phyloP scores from a whole-genome alignment of 495 filamentous ascomycete species.

The Aspergillus nanangensis region DNA sequence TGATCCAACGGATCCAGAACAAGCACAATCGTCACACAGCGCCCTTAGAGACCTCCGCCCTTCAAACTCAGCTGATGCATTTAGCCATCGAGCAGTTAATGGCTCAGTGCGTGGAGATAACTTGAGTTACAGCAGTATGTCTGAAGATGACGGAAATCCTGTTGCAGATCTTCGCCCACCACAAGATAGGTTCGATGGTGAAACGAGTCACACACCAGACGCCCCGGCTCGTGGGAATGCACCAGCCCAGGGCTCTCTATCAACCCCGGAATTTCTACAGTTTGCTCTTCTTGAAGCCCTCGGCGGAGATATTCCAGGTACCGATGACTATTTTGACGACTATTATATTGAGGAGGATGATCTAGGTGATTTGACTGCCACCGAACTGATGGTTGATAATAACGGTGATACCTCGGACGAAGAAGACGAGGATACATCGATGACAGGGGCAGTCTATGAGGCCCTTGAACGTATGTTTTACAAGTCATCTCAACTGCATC shows the following conservation, averaged over 20 bases:
- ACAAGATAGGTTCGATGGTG: no score
- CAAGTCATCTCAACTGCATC: slow-evolving; percentile 3
- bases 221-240: no score
- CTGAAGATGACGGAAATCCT: slow-evolving; percentile 11
- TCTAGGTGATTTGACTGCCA: slow-evolving; percentile 8
- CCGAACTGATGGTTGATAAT: slow-evolving; percentile 9
- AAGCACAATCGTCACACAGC: background rate
- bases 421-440: slow-evolving; percentile 7
- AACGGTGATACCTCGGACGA: slow-evolving; percentile 7
- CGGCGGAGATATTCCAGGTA: slow-evolving; percentile 13
- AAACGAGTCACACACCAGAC: no score
- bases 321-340: slow-evolving; percentile 18
- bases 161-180: no score
- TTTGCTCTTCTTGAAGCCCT: slow-evolving; percentile 18
- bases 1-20: background rate
- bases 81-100: slow-evolving; percentile 17
- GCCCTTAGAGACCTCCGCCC: slow-evolving; percentile 6
- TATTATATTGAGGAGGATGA: slow-evolving; percentile 20
- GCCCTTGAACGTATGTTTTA: slow-evolving; percentile 16
- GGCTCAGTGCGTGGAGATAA: slow-evolving; percentile 16
- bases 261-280: slow-evolving; percentile 17
- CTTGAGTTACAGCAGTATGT: slow-evolving; percentile 9
- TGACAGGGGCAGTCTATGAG: slow-evolving; percentile 9
- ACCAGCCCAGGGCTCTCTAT: slow-evolving; percentile 8
- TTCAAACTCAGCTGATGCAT: slow-evolving; percentile 14